Evolutionary conservation across 768 basidiomycete species (phyloP).

Genomic region (Tulasnella sp.): DNA sequence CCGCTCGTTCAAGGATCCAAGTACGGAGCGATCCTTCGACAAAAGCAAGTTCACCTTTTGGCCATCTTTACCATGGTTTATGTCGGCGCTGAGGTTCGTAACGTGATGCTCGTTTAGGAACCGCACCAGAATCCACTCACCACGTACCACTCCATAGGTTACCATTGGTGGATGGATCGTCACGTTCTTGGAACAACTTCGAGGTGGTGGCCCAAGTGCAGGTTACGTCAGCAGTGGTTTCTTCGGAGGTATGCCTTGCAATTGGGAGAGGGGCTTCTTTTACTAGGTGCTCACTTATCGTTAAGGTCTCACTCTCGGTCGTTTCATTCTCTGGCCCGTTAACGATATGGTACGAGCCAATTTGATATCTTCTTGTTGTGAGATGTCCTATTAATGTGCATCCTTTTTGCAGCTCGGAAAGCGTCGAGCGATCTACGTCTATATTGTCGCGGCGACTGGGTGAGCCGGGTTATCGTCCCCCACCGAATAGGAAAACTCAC

Average conservation of each 20-base stretch:
- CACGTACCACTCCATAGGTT: neutral
- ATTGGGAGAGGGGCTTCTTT: neutral
- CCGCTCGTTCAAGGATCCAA: constrained; percentile 26
- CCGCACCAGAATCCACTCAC: neutral
- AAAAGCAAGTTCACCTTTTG: constrained; percentile 61
- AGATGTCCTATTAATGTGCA: neutral
- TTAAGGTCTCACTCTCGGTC: constrained; percentile 34
- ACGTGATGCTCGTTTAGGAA: no score
- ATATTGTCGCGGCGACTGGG: constrained; percentile 38
- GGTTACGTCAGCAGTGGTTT: constrained; percentile 39
- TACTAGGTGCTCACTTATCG: neutral
- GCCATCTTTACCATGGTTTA: constrained; percentile 69
- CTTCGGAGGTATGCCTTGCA: constrained; percentile 47
- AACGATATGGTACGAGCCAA: neutral
- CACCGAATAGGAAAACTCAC: neutral
- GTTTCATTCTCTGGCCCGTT: constrained; percentile 33
- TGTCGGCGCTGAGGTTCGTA: constrained; percentile 64
- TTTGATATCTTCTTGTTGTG: no score
- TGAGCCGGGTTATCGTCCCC: neutral
- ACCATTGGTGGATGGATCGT: constrained; percentile 42
- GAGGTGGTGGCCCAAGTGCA: constrained; percentile 35
- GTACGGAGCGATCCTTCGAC: constrained; percentile 53
- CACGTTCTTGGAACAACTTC: constrained; percentile 34
- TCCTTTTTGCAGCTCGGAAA: constrained; percentile 33
- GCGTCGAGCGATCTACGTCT: constrained; percentile 36